Percentiles rank a stretch among this genome's conserved stretches.
Conservation (phyloP, 2,329 filamentous ascomycete species). For the Xylaria hypoxylon region DNA sequence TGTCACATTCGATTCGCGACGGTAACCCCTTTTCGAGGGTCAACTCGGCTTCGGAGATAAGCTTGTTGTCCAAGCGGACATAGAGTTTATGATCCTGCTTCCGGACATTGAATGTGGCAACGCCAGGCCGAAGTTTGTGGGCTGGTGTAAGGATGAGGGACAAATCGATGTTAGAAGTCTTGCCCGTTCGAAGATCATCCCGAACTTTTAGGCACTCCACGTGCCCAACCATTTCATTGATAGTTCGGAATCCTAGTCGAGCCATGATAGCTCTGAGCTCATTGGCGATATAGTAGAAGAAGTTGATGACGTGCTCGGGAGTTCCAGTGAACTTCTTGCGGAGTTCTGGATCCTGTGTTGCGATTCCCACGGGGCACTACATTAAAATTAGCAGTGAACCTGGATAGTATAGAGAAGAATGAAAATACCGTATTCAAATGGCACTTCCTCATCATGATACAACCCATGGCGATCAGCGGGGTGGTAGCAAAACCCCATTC, state of each 20-base stretch:
- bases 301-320: conserved; percentile 97
- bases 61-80: conserved; percentile 93
- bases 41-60: conserved; percentile 94
- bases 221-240: conserved; percentile 97
- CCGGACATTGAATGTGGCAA: conserved; percentile 96
- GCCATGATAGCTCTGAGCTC: conserved; percentile 98
- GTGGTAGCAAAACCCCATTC: conserved; percentile 98
- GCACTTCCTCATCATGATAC: conserved; percentile 92
- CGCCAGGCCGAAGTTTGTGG: conserved; percentile 93
- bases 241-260: conserved; percentile 90
- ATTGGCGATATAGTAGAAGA: conserved; percentile 98
- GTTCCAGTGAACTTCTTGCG: conserved; percentile 93
- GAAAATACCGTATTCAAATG: conserved; percentile 51
- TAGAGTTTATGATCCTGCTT: conserved; percentile 97
- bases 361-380: conserved; percentile 88
- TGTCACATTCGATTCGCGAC: conserved; percentile 92
- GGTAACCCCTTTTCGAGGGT: conserved; percentile 95
- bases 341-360: conserved; percentile 93
- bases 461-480: conserved; percentile 95
- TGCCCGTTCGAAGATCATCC: conserved; percentile 86
- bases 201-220: conserved; percentile 88
- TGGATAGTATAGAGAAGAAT: neutral
- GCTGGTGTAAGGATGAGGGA: conserved; percentile 93
- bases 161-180: conserved; percentile 93
- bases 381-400: conserved; percentile 2